phyloP scores from a whole-genome alignment of 2,329 filamentous ascomycete genomes.

The Penicillium sp. region DNA sequence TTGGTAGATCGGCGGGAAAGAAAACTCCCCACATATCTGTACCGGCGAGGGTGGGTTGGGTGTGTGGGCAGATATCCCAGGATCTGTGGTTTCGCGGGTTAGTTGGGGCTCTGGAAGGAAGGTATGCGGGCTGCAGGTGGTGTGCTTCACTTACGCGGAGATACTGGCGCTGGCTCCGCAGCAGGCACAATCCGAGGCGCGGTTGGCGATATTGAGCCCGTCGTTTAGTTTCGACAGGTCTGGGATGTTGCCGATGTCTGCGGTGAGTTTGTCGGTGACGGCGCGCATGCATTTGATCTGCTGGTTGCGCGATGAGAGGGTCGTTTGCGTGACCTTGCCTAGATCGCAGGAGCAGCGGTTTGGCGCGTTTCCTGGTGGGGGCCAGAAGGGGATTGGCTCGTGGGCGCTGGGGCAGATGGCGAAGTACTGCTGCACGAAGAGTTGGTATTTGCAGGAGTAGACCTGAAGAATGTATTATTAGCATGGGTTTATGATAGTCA shows the following conservation, averaged over 20 bases:
- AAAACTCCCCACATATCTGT: conserved; percentile 20
- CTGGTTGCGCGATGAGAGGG: conserved; percentile 18
- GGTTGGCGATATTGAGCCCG: conserved; percentile 19
- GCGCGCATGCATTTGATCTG: conserved; percentile 20
- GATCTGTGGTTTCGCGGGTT: conserved; percentile 15
- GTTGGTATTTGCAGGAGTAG: conserved; percentile 42
- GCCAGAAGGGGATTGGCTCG: conserved; percentile 41
- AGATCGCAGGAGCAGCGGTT: conserved; percentile 40
- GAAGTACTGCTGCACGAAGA: conserved; percentile 38
- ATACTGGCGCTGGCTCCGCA: conserved; percentile 36
- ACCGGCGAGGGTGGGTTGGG: conserved; percentile 21
- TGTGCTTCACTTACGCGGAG: conserved; percentile 29
- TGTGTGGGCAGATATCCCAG: conserved; percentile 35
- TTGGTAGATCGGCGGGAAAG: conserved; percentile 19
- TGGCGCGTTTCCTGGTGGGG: conserved; percentile 32
- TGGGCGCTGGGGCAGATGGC: conserved; percentile 27
- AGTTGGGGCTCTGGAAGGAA: not conserved
- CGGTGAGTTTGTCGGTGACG: conserved; percentile 13
- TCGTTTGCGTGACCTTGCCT: conserved; percentile 27
- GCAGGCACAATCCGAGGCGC: conserved; percentile 33
- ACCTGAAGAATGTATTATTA: conserved; percentile 18
- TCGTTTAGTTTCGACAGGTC: conserved; percentile 21
- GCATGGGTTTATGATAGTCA: not conserved
- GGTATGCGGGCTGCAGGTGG: no score
- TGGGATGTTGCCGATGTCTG: conserved; percentile 6